A percentile compares a stretch with the other conserved stretches of the same genome.
phyloP scores from a whole-genome alignment of 768 basidiomycete genomes.

The Filobasidium wieringae region DNA sequence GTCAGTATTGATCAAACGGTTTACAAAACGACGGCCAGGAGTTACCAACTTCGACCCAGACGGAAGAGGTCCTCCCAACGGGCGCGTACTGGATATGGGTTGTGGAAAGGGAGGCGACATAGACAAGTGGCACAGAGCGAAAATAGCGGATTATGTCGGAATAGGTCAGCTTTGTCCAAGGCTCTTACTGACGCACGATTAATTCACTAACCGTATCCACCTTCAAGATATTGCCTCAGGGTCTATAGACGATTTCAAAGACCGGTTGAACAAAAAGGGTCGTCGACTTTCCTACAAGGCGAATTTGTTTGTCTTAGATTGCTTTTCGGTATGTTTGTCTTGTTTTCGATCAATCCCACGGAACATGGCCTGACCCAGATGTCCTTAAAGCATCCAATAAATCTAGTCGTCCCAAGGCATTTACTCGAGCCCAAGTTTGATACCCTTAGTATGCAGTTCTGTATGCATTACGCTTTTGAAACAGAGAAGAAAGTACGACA shows the following conservation, averaged over 20 bases:
- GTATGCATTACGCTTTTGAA: conserved; percentile 99
- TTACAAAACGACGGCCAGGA: conserved; percentile 59
- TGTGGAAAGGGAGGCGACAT: conserved; percentile 99
- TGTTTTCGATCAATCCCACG: background rate
- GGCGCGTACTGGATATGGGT: conserved; percentile 87
- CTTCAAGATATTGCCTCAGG: conserved; percentile 70
- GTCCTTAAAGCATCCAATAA: background rate
- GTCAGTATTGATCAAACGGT: conserved; percentile 84
- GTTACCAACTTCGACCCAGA: conserved; percentile 32
- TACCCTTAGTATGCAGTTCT: conserved; percentile 96
- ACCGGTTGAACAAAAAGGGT: conserved; percentile 49
- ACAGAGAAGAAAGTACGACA: conserved; percentile 69
- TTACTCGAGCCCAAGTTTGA: conserved; percentile 60
- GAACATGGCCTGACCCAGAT: background rate
- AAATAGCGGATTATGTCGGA: conserved; percentile 63
- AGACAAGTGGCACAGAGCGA: conserved; percentile 85
- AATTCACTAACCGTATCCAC: background rate
- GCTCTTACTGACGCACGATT: too few relatives aligned
- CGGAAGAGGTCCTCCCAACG: conserved; percentile 32
- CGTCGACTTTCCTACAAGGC: conserved; percentile 56
- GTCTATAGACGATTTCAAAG: conserved; percentile 60
- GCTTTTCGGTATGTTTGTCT: conserved; percentile 50
- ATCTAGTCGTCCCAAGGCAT: conserved; percentile 1
- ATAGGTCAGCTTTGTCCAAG: conserved; percentile 51
- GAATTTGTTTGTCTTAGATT: conserved; percentile 73